Base-by-base conservation (phyloP, 2,329 filamentous ascomycete species). In the Fusarium beomiforme region DNA sequence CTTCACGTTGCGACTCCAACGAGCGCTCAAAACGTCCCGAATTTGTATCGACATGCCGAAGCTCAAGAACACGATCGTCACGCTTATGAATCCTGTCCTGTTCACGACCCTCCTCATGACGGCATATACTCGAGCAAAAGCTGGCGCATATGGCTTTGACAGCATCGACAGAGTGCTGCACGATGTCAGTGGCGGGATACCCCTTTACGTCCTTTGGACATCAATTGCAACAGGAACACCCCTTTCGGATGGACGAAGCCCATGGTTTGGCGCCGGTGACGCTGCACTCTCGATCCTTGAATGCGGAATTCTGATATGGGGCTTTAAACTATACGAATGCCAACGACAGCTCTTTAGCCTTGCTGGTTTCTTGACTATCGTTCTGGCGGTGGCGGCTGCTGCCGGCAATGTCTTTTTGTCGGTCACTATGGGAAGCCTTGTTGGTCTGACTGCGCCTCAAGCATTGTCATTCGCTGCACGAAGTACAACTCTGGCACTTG, bases 321-420 rank as follows among this genome's bases (percentile, higher is more conserved):
- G 86, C 1, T 83, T 88, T 69, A 88, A 87, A 76, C 79, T 88
- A 6, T 86, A 83, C 70, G 85, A 86, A 67, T 86, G 84, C 75
- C 84, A 85, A 7, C 67, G 71, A 5, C 84, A 85, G 53, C 79
- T 88, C 3, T 79, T 84, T 47, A 86, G 83, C 24, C 70, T 79
- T 2, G 81, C 81, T 0, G 85, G 86, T 0, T 39, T 83, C 8
- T 76, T 82, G 4, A 81, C 83, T 0, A 68, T 84, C 8, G 10
- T 81, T 6, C 76, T 84, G 5, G 82, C 83, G 13, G 66, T 79
- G 1, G 50, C 75, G 1, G 76, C 81, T 0, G 84, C 85, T 1
- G 77, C 79, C 0, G 78, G 76, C 33, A 87, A 86, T 58, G 80
- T 86, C 19, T 81, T 82, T 14, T 65, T 82, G 13, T 82, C 82